A percentile compares a stretch with the other conserved stretches of the same genome.
phyloP scores from a whole-genome alignment of 78 protist genomes.

The Dictyostelium purpureum region DNA sequence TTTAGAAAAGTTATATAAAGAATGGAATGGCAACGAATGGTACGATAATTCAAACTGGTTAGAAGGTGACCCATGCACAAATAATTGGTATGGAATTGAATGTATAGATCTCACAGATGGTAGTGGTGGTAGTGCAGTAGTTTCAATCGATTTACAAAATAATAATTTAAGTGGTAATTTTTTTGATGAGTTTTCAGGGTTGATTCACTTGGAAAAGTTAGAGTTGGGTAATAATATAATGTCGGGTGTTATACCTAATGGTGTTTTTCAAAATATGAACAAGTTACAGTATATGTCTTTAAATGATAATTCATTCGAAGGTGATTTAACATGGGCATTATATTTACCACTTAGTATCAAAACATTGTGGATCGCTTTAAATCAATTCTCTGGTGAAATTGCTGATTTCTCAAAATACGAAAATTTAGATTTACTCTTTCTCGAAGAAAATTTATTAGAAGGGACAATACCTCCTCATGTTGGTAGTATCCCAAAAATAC shows the following conservation, averaged over 20 bases:
- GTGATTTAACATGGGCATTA: constrained; percentile 15
- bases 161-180: background rate
- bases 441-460: constrained; percentile 28
- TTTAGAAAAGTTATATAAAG: background rate
- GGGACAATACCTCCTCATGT: constrained; percentile 51
- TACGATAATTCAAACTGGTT: background rate
- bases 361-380: constrained; percentile 51
- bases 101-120: constrained; percentile 8
- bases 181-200: background rate
- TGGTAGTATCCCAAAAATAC: background rate
- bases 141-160: background rate
- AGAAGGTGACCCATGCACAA: constrained; percentile 40
- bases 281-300: background rate
- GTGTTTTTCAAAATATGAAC: background rate
- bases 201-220: background rate
- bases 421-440: constrained; percentile 13
- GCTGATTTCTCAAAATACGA: constrained; percentile 9
- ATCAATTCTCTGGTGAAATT: constrained; percentile 20
- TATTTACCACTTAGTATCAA: background rate
- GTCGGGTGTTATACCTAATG: background rate
- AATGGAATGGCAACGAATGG: constrained; percentile 21
- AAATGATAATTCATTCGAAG: background rate
- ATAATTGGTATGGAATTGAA: constrained; percentile 41
- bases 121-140: background rate
- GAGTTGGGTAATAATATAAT: background rate